Percentiles rank a stretch among this genome's conserved stretches.
Conservation (phyloP, 371 early-diverging fungal genomes). For the Mortierella sp. region DNA sequence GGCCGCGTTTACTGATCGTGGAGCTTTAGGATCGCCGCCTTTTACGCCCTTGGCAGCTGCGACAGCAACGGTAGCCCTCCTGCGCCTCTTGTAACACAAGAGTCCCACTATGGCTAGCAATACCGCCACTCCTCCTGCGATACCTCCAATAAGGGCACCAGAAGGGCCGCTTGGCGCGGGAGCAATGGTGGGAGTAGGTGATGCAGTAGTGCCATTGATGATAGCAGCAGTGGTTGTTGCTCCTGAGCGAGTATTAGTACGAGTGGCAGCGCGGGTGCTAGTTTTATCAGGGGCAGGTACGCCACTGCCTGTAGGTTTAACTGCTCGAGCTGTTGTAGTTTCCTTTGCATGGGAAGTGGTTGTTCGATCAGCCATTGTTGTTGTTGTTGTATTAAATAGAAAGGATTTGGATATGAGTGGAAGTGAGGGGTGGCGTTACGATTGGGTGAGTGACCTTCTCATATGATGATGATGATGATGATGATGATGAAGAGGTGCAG, state of each 20-base stretch:
- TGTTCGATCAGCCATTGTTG: constrained; percentile 29
- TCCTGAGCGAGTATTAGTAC: constrained; percentile 15
- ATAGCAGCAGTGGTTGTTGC: not conserved
- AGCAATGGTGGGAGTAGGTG: constrained; percentile 18
- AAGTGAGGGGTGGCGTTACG: not conserved
- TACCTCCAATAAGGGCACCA: constrained; percentile 65
- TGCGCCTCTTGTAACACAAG: constrained; percentile 57
- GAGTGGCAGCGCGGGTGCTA: not conserved
- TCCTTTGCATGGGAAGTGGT: constrained; percentile 1
- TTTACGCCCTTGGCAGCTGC: not conserved
- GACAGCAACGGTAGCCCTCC: constrained; percentile 39
- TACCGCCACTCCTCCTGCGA: constrained; percentile 57
- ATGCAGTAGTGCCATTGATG: not conserved
- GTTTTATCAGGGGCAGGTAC: too few relatives aligned
- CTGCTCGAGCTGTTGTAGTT: constrained; percentile 8
- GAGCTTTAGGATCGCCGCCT: not conserved
- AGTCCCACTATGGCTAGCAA: constrained; percentile 58
- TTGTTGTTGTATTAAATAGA: not conserved
- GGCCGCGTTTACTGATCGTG: not conserved
- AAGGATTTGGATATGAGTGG: not conserved
- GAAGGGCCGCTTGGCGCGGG: constrained; percentile 55
- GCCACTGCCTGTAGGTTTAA: constrained; percentile 2
- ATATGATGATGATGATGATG: not conserved
- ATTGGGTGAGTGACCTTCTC: not conserved
- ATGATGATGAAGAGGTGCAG: not conserved